Base-by-base conservation (phyloP, 805 yeast genomes). In the Candida maltosa region DNA sequence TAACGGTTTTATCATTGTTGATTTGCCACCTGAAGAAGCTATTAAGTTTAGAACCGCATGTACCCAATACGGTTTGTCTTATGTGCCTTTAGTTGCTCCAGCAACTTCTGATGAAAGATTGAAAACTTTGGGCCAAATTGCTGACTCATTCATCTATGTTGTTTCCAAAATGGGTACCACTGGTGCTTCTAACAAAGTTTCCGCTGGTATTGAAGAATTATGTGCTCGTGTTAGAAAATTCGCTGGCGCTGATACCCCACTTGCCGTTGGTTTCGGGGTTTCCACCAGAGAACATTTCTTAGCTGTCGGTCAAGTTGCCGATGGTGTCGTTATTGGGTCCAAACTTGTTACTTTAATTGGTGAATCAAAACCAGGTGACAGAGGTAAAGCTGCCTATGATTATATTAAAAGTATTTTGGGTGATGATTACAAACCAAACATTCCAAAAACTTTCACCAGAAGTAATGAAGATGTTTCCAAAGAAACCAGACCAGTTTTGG, bases 151-250 rank as follows among this genome's bases (percentile, higher is more conserved):
- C 62, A 83, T 93, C 40, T 93, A 93, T 52, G 98, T 93, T 26
- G 97, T 93, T 12, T 87, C 96, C 3, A 78, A 95, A 59, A 93
- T 93, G 99, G 97, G 97, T 47, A 81, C 95, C 39, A 93, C 99
- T 20, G 98, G 99, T 56, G 91, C 94, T 24, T 66, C 80, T 16
- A 75, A 82, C 14, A 66, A 72, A 16, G 78, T 94, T 28, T 71
- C 78, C 31, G 51, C 66, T 5, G 81, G 80, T 43, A 75, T 91
- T 37, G 76, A 78, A 17, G 76, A 69, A 27, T 73, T 93, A 43
- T 78, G 93, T 47, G 67, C 69, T 20, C 78, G 87, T 47, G 95
- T 93, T 12, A 77, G 95, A 57, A 70, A 75, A 41, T 73, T 76
- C 51, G 74, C 94, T n/a, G 82, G 79, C 34, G 82, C 76, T 26